Conservation (phyloP, 1,284 basidiomycete species). For the Cryptococcus maquisensis region DNA sequence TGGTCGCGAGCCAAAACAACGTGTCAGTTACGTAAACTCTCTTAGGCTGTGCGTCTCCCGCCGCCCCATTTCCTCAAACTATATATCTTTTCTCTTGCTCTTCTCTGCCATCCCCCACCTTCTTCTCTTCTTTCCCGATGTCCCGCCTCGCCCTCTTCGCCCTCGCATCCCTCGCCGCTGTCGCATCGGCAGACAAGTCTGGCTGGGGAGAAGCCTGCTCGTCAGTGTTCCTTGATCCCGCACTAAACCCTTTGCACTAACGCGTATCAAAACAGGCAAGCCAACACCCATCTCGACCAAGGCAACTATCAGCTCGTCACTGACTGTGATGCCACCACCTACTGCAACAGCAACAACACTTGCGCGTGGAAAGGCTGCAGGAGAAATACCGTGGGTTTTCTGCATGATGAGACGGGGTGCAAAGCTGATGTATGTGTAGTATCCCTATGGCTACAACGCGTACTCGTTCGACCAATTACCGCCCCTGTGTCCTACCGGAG, state of each 20-base stretch:
- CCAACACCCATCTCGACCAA: constrained; percentile 62
- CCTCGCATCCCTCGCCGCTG: not conserved
- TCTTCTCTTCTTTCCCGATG: not conserved
- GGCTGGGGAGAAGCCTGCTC: constrained; percentile 27
- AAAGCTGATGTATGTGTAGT: constrained; percentile 25
- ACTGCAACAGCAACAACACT: constrained; percentile 57
- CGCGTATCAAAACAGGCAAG: constrained; percentile 21
- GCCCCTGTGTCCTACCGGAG: constrained; percentile 57
- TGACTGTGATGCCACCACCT: constrained; percentile 68
- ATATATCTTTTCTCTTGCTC: not conserved
- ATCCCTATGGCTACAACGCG: constrained; percentile 47
- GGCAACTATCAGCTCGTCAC: constrained; percentile 71
- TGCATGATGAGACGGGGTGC: not conserved
- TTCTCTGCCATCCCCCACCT: not conserved
- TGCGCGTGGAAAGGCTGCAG: constrained; percentile 68
- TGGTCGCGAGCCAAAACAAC: not conserved
- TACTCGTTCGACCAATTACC: constrained; percentile 54
- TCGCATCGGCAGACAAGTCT: constrained; percentile 12
- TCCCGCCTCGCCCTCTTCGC: not conserved
- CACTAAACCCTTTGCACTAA: not conserved
- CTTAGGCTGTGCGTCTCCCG: not conserved
- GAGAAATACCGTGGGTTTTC: constrained; percentile 58
- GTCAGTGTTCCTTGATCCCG: constrained; percentile 18
- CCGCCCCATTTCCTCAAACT: not conserved
- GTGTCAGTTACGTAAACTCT: not conserved